Conservation (phyloP, 345 rosid genomes). For the Citrus australasica region DNA sequence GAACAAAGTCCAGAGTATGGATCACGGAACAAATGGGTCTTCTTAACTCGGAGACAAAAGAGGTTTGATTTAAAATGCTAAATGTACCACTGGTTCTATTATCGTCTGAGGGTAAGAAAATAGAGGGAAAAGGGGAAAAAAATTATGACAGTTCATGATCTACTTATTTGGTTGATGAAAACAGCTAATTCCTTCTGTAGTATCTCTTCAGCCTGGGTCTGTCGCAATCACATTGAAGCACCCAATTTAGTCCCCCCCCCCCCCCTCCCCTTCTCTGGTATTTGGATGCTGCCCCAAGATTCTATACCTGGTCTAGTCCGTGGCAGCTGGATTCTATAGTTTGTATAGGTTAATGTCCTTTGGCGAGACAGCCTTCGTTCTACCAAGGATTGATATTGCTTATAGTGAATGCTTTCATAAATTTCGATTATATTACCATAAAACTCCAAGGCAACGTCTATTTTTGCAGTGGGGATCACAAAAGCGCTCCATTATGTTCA, state of each 20-base stretch:
- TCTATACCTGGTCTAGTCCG: background rate
- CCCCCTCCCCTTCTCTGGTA: too few species aligned
- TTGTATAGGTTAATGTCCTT: background rate
- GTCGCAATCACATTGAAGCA: constrained; percentile 15
- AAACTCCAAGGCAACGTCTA: too few species aligned
- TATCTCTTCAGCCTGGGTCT: constrained; percentile 2
- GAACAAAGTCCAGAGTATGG: constrained; percentile 51
- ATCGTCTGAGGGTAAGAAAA: constrained; percentile 2
- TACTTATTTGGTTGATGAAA: constrained; percentile 12
- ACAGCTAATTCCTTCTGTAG: constrained; percentile 11
- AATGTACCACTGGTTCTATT: constrained; percentile 10
- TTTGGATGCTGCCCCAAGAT: background rate
- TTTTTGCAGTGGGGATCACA: too few species aligned
- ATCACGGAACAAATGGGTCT: constrained; percentile 83
- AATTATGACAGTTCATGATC: background rate
- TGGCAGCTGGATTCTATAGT: background rate
- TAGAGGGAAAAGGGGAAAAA: background rate
- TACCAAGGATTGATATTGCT: background rate
- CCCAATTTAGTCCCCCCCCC: background rate
- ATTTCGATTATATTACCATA: background rate
- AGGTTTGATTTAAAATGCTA: constrained; percentile 18
- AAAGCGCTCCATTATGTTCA: too few species aligned
- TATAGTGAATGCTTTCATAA: background rate
- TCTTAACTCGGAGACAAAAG: constrained; percentile 52
- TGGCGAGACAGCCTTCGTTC: background rate